Conservation (phyloP, 129 eudicot species). For the Gnaphalium uliginosum region DNA sequence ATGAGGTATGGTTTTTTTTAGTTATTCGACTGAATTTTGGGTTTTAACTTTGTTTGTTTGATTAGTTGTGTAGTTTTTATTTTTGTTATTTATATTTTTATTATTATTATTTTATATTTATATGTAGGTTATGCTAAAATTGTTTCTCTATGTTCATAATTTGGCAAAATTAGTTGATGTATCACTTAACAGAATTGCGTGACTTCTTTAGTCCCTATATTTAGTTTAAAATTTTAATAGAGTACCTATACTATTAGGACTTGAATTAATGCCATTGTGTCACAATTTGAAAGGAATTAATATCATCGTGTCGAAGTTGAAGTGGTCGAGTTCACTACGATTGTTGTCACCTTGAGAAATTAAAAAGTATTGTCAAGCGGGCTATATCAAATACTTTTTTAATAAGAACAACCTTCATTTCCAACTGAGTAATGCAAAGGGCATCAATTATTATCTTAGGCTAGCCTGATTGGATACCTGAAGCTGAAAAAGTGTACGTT, state of each 20-base stretch:
- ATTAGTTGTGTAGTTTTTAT: slow-evolving; percentile 18
- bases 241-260: no score
- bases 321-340: neutral
- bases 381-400: neutral
- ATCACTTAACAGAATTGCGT: neutral
- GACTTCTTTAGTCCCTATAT: neutral
- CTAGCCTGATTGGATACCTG: no score
- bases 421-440: neutral
- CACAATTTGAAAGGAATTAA: no score
- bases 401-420: neutral
- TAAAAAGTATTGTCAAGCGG: slow-evolving; percentile 5
- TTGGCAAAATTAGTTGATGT: slow-evolving; percentile 12
- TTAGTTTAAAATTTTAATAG: no score
- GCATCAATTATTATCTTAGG: neutral
- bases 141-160: slow-evolving; percentile 1
- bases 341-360: neutral
- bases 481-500: neutral
- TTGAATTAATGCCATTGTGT: no score
- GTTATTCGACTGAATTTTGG: neutral
- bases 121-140: slow-evolving; percentile 1
- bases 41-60: slow-evolving; percentile 7
- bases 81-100: no score
- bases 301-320: neutral
- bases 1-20: slow-evolving; percentile 47
- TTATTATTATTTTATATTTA: neutral